Conservation (phyloP, 2,329 filamentous ascomycete genomes). For the Aaosphaeria pasadenensis region DNA sequence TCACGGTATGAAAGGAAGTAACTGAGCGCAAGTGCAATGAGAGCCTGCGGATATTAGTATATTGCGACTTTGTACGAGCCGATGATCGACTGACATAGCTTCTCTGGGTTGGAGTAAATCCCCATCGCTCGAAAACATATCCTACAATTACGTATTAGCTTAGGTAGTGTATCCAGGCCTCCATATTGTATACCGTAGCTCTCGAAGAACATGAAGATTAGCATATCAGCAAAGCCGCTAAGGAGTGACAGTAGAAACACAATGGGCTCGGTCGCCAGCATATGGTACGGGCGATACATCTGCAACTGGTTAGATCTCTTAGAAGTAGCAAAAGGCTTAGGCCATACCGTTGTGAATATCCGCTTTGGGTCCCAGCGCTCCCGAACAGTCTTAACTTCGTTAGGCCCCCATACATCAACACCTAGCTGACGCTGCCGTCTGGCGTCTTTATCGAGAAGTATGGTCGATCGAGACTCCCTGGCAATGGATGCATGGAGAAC, state of each 20-base stretch:
- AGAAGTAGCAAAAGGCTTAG: neutral
- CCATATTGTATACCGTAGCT: constrained; percentile 48
- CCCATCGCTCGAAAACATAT: constrained; percentile 65
- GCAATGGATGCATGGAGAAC: constrained; percentile 64
- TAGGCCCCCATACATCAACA: constrained; percentile 62
- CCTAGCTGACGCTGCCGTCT: constrained; percentile 66
- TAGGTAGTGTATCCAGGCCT: too few species aligned
- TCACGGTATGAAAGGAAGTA: too few species aligned
- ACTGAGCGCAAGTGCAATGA: too few species aligned
- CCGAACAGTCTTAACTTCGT: constrained; percentile 49
- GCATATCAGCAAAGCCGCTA: constrained; percentile 69
- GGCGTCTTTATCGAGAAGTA: constrained; percentile 74
- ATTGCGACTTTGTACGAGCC: too few species aligned
- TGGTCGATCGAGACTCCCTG: constrained; percentile 71
- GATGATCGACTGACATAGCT: constrained; percentile 17
- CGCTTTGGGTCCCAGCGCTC: constrained; percentile 2
- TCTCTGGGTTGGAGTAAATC: constrained; percentile 55
- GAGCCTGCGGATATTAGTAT: too few species aligned
- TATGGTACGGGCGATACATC: constrained; percentile 41
- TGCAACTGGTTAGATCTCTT: neutral
- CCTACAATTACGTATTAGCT: too few species aligned
- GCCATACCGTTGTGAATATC: constrained; percentile 4
- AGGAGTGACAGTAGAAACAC: constrained; percentile 68
- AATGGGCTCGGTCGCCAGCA: constrained; percentile 73
- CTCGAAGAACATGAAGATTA: constrained; percentile 76